Evolutionary conservation across 176 grass and related monocot species (phyloP).

Genomic region (Chrysopogon serrulatus): DNA sequence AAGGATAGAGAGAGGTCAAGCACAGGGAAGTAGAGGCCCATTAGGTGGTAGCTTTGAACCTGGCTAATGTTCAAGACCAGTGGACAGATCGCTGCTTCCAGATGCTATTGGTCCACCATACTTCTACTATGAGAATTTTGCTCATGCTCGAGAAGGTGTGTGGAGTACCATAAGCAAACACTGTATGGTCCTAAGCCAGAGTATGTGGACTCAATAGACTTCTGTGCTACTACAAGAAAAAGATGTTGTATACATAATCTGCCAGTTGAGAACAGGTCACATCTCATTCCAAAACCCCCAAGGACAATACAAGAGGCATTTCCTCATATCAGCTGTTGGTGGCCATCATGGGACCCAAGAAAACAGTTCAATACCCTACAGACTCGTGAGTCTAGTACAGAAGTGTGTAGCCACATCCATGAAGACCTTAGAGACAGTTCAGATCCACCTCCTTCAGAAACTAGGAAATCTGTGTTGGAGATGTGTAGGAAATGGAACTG

Average conservation of each 20-base stretch:
- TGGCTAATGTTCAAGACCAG: slow-evolving; percentile 51
- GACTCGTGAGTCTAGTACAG: slow-evolving; percentile 54
- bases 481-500: slow-evolving; percentile 86
- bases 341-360: slow-evolving; percentile 80
- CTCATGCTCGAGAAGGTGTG: slow-evolving; percentile 58
- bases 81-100: slow-evolving; percentile 37
- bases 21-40: slow-evolving; percentile 10
- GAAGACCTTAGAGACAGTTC: not conserved
- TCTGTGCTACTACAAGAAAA: slow-evolving; percentile 67
- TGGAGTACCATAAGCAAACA: slow-evolving; percentile 58
- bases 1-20: slow-evolving; percentile 38
- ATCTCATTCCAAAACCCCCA: slow-evolving; percentile 44
- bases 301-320: too few relatives aligned
- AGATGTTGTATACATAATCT: slow-evolving; percentile 83
- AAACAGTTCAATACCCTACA: slow-evolving; percentile 86
- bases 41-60: slow-evolving; percentile 16
- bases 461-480: slow-evolving; percentile 44
- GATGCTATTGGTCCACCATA: slow-evolving; percentile 59
- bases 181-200: slow-evolving; percentile 67
- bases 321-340: slow-evolving; percentile 45
- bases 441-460: slow-evolving; percentile 25
- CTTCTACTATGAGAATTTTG: slow-evolving; percentile 87
- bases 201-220: slow-evolving; percentile 79
- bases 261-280: slow-evolving; percentile 45
- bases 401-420: slow-evolving; percentile 47